Base-by-base conservation (phyloP, 2,329 filamentous ascomycete species). In the Phoma herbarum region DNA sequence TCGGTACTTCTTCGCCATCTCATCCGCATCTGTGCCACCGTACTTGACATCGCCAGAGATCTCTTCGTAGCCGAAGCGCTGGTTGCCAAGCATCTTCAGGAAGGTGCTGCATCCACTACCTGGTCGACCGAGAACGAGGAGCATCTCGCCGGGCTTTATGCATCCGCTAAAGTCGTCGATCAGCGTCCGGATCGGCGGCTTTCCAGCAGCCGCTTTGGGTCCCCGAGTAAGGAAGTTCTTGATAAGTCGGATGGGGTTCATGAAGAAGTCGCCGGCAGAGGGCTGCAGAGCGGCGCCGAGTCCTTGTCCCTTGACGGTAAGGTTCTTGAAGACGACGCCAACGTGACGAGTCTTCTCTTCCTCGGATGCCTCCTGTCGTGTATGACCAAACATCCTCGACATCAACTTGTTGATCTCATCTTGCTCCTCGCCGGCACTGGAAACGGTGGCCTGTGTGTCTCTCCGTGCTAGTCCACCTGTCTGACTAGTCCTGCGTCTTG, bases 131-230 rank as follows among this genome's bases (percentile, higher is more conserved):
- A 91, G 79, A 0, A 91, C 88, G 0, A 91, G 78, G 1, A 90
- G 76, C 89, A 91, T 90, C 75, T 91, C 88, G 20, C 88, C 90
- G 0, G 89, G 88, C 71, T 88, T 88, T 49, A 92, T 86, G 64
- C 87, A 90, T 11, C 89, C 89, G 70, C 88, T 85, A 57, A 84
- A 86, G 65, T 85, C 82, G 52, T 89, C 83, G 22, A 92, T 76
- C 44, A 92, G 88, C 0, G 87, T 88, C 62, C 85, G 85, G 20
- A 89, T 75, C 0, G 88, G 85, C 0, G 85, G 83, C 65, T 85
- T 87, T 42, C 65, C 76, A 33, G 60, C 72, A 54, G 77, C 72
- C 53, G 71, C 72, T 45, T 73, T 73, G 49, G 75, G 78, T 31
- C 70, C 77, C 78, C 79, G 63, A 79, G 79, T 56, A 78, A 79